A percentile compares a stretch with the other conserved stretches of the same genome.
Evolutionary conservation across 345 rosid genomes (phyloP).

Genomic region (Arabis hirsuta): DNA sequence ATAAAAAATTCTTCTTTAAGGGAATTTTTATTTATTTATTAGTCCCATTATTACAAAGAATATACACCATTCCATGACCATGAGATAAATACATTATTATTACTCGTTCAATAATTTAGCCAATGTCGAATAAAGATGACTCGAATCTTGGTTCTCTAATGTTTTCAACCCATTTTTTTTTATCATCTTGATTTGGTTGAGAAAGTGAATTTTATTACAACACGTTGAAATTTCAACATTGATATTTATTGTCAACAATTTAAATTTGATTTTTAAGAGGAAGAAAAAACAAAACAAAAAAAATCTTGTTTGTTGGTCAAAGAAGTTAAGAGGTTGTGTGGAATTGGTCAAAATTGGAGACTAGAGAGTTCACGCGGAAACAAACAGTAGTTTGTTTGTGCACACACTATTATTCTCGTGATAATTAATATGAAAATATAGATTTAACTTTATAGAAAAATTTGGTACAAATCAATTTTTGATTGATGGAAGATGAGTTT

Average conservation of each 20-base stretch:
- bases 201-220: no score
- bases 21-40: not conserved
- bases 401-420: conserved; percentile 15
- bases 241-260: not conserved
- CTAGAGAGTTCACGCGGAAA: conserved; percentile 40
- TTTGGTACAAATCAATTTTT: conserved; percentile 17
- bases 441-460: not conserved
- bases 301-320: conserved; percentile 28
- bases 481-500: conserved; percentile 33
- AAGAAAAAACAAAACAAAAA: not conserved
- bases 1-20: no score
- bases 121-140: no score
- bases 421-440: conserved; percentile 13
- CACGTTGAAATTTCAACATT: not conserved
- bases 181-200: no score
- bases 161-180: no score
- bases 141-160: no score
- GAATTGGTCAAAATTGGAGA: conserved; percentile 38
- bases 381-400: not conserved
- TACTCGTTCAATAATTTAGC: not conserved
- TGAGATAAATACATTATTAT: not conserved
- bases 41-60: conserved; percentile 14
- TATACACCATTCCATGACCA: not conserved
- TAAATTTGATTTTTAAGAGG: conserved; percentile 3
- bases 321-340: not conserved